A percentile compares a stretch with the other conserved stretches of the same genome.
Evolutionary conservation across 805 yeast genomes (phyloP).

Genomic region (Saturnispora serradocipensis): DNA sequence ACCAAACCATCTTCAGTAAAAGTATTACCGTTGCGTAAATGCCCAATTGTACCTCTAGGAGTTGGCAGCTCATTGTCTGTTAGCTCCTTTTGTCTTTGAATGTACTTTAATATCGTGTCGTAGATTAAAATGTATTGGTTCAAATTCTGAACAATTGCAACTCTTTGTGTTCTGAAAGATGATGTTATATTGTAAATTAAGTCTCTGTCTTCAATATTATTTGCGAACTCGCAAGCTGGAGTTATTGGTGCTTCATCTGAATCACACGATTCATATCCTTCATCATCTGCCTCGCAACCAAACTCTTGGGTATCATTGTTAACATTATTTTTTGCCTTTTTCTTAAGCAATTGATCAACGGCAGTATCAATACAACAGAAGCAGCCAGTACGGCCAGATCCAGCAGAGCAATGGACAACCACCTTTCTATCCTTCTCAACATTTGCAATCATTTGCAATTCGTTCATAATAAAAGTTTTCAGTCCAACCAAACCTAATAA

Average conservation of each 20-base stretch:
- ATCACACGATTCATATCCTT: not conserved
- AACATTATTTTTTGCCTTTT: constrained; percentile 7
- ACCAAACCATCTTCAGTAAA: constrained; percentile 10
- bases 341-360: constrained; percentile 29
- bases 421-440: constrained; percentile 35
- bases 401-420: constrained; percentile 90
- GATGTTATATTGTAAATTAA: constrained; percentile 40
- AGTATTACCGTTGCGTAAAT: not conserved
- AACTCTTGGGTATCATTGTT: not conserved
- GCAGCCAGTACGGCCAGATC: constrained; percentile 95
- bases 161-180: constrained; percentile 40
- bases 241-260: constrained; percentile 1
- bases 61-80: not conserved
- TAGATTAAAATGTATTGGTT: constrained; percentile 46
- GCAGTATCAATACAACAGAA: constrained; percentile 63
- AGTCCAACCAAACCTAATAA: constrained; percentile 45
- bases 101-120: constrained; percentile 29
- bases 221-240: constrained; percentile 5
- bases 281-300: constrained; percentile 9
- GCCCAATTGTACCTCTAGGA: not conserved
- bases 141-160: constrained; percentile 51
- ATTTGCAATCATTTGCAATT: constrained; percentile 5
- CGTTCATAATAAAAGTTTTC: constrained; percentile 20
- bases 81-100: constrained; percentile 13
- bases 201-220: constrained; percentile 21